Conservation (phyloP, 257 asterid species). For the Solanum ahanhuiri region DNA sequence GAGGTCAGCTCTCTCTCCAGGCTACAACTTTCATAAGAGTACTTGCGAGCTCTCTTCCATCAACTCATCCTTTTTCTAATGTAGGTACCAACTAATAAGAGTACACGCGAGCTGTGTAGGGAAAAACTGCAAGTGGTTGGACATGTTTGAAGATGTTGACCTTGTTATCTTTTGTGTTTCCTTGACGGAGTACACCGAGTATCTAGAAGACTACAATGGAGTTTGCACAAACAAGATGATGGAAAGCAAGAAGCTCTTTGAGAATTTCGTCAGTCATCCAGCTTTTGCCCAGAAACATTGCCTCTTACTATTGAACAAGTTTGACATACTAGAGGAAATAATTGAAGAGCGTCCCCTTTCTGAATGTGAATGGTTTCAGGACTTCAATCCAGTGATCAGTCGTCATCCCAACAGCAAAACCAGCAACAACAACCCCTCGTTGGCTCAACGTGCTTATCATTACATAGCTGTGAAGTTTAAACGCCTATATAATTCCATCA, state of each 20-base stretch:
- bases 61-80: slow-evolving; percentile 2
- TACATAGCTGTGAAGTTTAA: slow-evolving; percentile 66
- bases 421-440: slow-evolving; percentile 29
- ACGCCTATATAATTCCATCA: slow-evolving; percentile 35
- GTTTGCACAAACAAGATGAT: slow-evolving; percentile 54
- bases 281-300: slow-evolving; percentile 41
- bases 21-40: not conserved
- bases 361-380: slow-evolving; percentile 70
- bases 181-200: slow-evolving; percentile 60
- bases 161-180: slow-evolving; percentile 65
- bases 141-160: slow-evolving; percentile 75
- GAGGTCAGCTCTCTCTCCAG: slow-evolving; percentile 25
- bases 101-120: slow-evolving; percentile 63
- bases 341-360: slow-evolving; percentile 49
- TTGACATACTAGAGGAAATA: slow-evolving; percentile 68
- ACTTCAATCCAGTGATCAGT: slow-evolving; percentile 64
- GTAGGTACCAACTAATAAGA: slow-evolving; percentile 74
- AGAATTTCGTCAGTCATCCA: slow-evolving; percentile 44
- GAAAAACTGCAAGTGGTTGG: slow-evolving; percentile 79
- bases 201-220: slow-evolving; percentile 47
- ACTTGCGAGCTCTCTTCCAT: not conserved
- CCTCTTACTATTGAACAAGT: slow-evolving; percentile 68
- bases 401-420: slow-evolving; percentile 18
- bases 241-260: slow-evolving; percentile 52
- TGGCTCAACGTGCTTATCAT: slow-evolving; percentile 75